Percentiles rank a stretch among this genome's conserved stretches.
phyloP scores from a whole-genome alignment of 2,329 filamentous ascomycete species.

The Penicillium sp. region DNA sequence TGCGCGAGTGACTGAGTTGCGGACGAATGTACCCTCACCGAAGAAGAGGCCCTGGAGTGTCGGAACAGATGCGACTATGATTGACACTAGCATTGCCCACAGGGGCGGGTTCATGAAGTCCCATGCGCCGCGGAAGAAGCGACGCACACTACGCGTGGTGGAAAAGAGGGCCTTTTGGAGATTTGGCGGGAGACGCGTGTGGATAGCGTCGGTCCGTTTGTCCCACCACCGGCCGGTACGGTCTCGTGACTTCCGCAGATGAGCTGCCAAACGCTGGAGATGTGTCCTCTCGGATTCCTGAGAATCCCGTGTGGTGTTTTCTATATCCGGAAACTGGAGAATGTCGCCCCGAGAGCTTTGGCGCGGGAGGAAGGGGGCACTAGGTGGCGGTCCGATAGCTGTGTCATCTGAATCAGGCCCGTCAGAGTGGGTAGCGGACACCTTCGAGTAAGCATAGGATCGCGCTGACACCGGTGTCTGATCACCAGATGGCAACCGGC shows the following conservation, averaged over 20 bases:
- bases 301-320: constrained; percentile 28
- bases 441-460: constrained; percentile 36
- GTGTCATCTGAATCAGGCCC: constrained; percentile 18
- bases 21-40: constrained; percentile 78
- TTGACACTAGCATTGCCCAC: constrained; percentile 92
- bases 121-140: constrained; percentile 67
- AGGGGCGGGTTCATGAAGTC: constrained; percentile 98
- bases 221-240: constrained; percentile 22
- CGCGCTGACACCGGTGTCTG: constrained; percentile 39
- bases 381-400: constrained; percentile 32
- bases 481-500: constrained; percentile 37
- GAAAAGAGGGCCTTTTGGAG: constrained; percentile 51
- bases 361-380: constrained; percentile 36
- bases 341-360: constrained; percentile 53
- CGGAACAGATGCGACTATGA: constrained; percentile 85
- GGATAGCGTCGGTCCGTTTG: constrained; percentile 33
- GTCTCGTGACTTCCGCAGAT: constrained; percentile 18
- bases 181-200: constrained; percentile 50
- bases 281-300: constrained; percentile 26
- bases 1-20: constrained; percentile 87
- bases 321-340: constrained; percentile 53
- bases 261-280: constrained; percentile 29
- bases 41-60: constrained; percentile 81
- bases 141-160: constrained; percentile 41
- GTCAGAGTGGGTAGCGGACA: constrained; percentile 23